phyloP scores from a whole-genome alignment of 2,329 filamentous ascomycete species.

The Exophiala bonariae region DNA sequence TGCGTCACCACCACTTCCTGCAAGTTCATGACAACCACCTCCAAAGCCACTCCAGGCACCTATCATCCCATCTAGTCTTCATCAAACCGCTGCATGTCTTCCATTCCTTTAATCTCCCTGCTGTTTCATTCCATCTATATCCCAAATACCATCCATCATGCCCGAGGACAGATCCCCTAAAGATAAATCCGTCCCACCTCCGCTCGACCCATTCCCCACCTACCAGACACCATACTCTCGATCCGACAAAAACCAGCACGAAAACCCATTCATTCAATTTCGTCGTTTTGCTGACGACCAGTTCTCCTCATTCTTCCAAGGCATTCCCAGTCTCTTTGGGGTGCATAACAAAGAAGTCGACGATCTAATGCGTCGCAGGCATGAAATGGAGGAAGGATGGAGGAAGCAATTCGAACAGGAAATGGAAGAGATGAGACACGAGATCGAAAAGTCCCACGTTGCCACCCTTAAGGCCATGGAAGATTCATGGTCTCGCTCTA shows the following conservation, averaged over 20 bases:
- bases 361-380: constrained; percentile 18
- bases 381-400: constrained; percentile 22
- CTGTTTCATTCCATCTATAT: constrained; percentile 6
- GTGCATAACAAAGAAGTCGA: constrained; percentile 15
- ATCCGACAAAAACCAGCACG: constrained; percentile 32
- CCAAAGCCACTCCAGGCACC: not conserved
- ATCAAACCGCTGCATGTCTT: not conserved
- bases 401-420: constrained; percentile 25
- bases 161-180: constrained; percentile 26
- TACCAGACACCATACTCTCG: constrained; percentile 29
- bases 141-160: constrained; percentile 22
- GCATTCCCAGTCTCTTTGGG: constrained; percentile 37
- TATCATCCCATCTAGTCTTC: not conserved
- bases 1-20: no score
- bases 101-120: not conserved
- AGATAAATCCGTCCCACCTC: constrained; percentile 21
- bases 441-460: constrained; percentile 14
- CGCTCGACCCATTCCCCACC: constrained; percentile 28
- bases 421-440: constrained; percentile 24
- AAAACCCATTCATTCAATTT: constrained; percentile 61
- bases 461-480: constrained; percentile 12
- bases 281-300: constrained; percentile 62
- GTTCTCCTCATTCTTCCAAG: constrained; percentile 55
- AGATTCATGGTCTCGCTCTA: not conserved
- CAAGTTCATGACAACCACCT: not conserved